Evolutionary conservation across 345 rosid genomes (phyloP).

Genomic region (Erodium maritimum): DNA sequence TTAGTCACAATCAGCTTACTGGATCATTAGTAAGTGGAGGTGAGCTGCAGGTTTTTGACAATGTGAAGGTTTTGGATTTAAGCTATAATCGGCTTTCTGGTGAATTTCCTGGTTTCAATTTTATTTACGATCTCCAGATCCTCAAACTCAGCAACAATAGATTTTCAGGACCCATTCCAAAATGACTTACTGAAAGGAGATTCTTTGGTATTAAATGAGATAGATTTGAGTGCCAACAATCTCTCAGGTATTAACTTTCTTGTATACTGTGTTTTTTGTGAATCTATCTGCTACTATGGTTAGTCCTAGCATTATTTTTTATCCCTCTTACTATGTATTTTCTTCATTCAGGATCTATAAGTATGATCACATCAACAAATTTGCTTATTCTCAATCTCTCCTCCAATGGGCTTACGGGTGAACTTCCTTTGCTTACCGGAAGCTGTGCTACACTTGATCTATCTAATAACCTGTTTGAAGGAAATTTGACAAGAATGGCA

Average conservation of each 20-base stretch:
- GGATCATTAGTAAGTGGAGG: conserved; percentile 66
- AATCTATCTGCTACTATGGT: conserved; percentile 11
- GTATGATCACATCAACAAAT: conserved; percentile 69
- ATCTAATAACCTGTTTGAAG: conserved; percentile 73
- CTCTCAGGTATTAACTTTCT: conserved; percentile 56
- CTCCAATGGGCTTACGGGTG: conserved; percentile 64
- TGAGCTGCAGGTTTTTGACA: conserved; percentile 55
- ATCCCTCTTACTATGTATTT: conserved; percentile 9
- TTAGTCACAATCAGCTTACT: conserved; percentile 74
- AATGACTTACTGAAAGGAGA: conserved; percentile 82
- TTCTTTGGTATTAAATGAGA: conserved; percentile 57
- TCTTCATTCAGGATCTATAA: conserved; percentile 57
- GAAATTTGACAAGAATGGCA: conserved; percentile 57
- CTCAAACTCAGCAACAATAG: conserved; percentile 81
- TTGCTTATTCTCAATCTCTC: conserved; percentile 65
- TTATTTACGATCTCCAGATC: conserved; percentile 80
- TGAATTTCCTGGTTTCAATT: conserved; percentile 83
- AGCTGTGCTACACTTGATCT: conserved; percentile 70
- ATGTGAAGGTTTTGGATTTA: conserved; percentile 69
- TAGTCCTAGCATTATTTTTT: not conserved
- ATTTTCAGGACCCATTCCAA: conserved; percentile 74
- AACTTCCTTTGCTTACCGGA: conserved; percentile 83
- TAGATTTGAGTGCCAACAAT: conserved; percentile 89
- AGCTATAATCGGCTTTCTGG: conserved; percentile 91
- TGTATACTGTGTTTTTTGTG: not conserved